These are phyloP conservation scores for Gastrolobium villosum DNA, from an alignment of 306 rosid genomes.

Conservation along the genomic window DNA sequence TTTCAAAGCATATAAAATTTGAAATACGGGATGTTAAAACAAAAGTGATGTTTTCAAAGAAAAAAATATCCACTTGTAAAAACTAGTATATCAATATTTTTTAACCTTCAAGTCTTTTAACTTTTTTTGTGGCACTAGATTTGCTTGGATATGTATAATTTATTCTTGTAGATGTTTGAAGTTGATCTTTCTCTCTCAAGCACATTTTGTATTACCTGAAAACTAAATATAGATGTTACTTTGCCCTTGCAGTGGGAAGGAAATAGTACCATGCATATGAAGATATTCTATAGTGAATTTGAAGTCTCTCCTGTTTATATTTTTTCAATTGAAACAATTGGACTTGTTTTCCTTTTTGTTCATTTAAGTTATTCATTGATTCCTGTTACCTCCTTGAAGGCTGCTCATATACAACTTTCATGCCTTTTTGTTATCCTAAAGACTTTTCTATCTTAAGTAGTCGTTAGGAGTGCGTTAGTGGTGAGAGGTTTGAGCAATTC, in stretches of 20 bases:
- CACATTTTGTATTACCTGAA: neutral
- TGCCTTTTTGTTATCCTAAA: neutral
- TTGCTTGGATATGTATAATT: neutral
- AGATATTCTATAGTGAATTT: neutral
- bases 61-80: neutral
- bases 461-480: neutral
- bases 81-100: neutral
- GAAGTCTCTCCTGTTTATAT: neutral
- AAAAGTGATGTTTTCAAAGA: neutral
- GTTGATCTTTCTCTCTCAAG: neutral
- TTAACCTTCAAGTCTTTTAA: slow-evolving; percentile 1
- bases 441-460: neutral
- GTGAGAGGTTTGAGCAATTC: neutral
- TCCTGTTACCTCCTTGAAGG: neutral
- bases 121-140: neutral
- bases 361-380: slow-evolving; percentile 1
- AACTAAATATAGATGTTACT: neutral
- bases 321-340: too few relatives aligned
- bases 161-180: slow-evolving; percentile 4
- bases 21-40: neutral
- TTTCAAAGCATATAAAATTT: neutral
- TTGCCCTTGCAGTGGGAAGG: neutral
- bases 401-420: neutral
- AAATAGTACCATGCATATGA: neutral
- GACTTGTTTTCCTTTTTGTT: neutral